Evolutionary conservation across 495 filamentous ascomycete genomes (phyloP).

Genomic region (Neurospora sp.): DNA sequence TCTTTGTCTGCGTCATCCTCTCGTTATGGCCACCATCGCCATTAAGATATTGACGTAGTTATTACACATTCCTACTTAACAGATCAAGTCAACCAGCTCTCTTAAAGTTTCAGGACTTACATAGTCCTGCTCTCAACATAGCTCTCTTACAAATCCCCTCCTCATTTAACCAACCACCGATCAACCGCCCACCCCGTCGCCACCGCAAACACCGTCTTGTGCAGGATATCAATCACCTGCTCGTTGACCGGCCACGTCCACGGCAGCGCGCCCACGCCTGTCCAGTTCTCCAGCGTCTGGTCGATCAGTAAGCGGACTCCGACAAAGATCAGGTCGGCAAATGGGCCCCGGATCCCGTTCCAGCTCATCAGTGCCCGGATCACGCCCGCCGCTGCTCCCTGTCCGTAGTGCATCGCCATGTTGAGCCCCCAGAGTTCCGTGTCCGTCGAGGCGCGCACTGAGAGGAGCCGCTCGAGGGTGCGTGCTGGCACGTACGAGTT

Average conservation of each 20-base stretch:
- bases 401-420: constrained; percentile 19
- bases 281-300: constrained; percentile 24
- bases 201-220: constrained; percentile 22
- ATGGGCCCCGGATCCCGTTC: constrained; percentile 22
- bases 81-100: too few species aligned
- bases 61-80: too few species aligned
- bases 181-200: constrained; percentile 21
- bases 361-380: constrained; percentile 17
- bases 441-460: not conserved
- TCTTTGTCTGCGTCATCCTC: not conserved
- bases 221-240: constrained; percentile 23
- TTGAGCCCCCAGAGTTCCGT: constrained; percentile 6
- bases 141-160: too few species aligned
- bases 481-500: constrained; percentile 8
- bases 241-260: constrained; percentile 24
- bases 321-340: constrained; percentile 23
- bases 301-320: constrained; percentile 21
- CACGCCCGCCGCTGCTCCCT: constrained; percentile 7
- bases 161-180: constrained; percentile 7
- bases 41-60: not conserved
- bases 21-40: not conserved
- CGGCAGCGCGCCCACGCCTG: constrained; percentile 14
- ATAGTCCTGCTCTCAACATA: too few species aligned
- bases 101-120: too few species aligned
- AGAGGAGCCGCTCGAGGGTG: constrained; percentile 6